These are phyloP conservation scores for Verticillium zaregamsianum DNA, from an alignment of 2,329 filamentous ascomycete genomes.

Conservation along the genomic window DNA sequence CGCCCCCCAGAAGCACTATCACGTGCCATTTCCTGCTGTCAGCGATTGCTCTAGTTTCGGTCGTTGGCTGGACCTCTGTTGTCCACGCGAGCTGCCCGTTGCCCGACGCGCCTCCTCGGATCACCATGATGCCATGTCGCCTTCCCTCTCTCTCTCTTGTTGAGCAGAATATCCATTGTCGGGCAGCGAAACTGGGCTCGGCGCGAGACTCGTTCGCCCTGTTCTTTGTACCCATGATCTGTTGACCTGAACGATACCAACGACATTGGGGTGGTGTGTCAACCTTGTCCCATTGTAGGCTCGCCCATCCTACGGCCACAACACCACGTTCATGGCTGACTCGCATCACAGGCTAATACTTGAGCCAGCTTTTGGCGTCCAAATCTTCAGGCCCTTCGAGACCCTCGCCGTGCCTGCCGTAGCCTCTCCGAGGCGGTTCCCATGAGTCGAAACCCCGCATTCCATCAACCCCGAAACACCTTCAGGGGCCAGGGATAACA, in stretches of 20 bases:
- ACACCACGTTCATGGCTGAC: neutral
- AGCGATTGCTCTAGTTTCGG: neutral
- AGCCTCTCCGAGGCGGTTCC: neutral
- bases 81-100: neutral
- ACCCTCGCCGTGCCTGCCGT: neutral
- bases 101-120: neutral
- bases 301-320: neutral
- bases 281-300: neutral
- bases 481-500: neutral
- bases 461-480: neutral
- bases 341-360: neutral
- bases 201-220: neutral
- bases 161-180: neutral
- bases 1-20: neutral
- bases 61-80: neutral
- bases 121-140: neutral
- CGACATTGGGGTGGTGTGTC: no score
- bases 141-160: neutral
- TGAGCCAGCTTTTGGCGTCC: neutral
- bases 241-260: no score
- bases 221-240: neutral
- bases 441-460: neutral
- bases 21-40: neutral
- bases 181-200: neutral
- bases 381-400: neutral